Conservation (phyloP, 1,284 basidiomycete genomes). For the Cryptococcus floricola region DNA sequence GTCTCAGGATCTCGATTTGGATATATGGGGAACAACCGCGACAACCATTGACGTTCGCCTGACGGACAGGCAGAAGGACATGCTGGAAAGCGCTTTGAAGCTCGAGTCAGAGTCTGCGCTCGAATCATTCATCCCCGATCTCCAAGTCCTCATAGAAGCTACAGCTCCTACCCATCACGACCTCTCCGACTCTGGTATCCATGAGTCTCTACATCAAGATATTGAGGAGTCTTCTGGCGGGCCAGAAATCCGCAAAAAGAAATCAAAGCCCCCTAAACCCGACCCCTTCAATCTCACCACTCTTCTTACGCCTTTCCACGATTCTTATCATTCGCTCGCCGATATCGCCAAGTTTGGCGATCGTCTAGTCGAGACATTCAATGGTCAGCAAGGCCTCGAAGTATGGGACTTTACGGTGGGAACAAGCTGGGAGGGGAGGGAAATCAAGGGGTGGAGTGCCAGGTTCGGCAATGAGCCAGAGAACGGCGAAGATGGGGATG, state of each 20-base stretch:
- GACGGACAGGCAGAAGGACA: not conserved
- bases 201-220: not conserved
- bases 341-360: constrained; percentile 42
- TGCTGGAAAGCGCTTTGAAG: constrained; percentile 12
- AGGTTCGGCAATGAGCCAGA: constrained; percentile 13
- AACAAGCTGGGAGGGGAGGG: constrained; percentile 32
- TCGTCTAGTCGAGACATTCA: constrained; percentile 32
- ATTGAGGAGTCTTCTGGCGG: not conserved
- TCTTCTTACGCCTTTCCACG: constrained; percentile 39
- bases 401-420: constrained; percentile 35
- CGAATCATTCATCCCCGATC: constrained; percentile 27
- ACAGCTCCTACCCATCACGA: constrained; percentile 2
- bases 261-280: constrained; percentile 3
- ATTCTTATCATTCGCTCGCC: constrained; percentile 41
- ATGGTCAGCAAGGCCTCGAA: constrained; percentile 17
- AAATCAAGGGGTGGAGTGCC: constrained; percentile 35
- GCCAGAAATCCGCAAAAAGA: constrained; percentile 2
- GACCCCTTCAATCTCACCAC: constrained; percentile 31
- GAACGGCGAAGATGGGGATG: constrained; percentile 12
- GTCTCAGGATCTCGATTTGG: constrained; percentile 35
- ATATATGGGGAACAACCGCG: constrained; percentile 42
- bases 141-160: constrained; percentile 33
- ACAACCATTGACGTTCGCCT: constrained; percentile 35
- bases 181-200: not conserved
- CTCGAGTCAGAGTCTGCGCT: constrained; percentile 1